A percentile compares a stretch with the other conserved stretches of the same genome.
Evolutionary conservation across 805 yeast species (phyloP).

Genomic region (Suhomyces pyralidae): DNA sequence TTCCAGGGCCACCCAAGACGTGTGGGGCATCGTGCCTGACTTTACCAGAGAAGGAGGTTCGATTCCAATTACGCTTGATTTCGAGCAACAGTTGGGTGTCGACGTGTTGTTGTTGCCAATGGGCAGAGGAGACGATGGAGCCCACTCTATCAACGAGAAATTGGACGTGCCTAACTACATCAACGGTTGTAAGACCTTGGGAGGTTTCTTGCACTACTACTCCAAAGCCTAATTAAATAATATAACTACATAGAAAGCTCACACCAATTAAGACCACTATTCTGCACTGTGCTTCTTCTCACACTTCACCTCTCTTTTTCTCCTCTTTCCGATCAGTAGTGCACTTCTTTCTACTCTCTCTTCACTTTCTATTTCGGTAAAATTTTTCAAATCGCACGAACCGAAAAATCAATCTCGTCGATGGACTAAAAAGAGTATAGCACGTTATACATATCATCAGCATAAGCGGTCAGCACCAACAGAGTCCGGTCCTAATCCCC

Average conservation of each 20-base stretch:
- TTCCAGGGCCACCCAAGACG: constrained; percentile 86
- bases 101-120: constrained; percentile 88
- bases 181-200: constrained; percentile 88
- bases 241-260: not conserved
- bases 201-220: constrained; percentile 90
- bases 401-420: not conserved
- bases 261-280: not conserved
- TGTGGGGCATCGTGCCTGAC: constrained; percentile 94
- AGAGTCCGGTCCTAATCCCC: not conserved
- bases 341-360: not conserved
- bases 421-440: not conserved
- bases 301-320: not conserved
- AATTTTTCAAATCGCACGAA: constrained; percentile 1
- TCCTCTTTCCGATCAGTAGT: too few species aligned
- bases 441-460: not conserved
- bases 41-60: constrained; percentile 99
- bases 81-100: constrained; percentile 82
- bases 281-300: not conserved
- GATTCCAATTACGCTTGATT: constrained; percentile 92
- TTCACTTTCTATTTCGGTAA: too few species aligned
- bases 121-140: constrained; percentile 99
- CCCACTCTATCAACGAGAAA: constrained; percentile 97
- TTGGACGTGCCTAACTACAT: constrained; percentile 84
- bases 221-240: constrained; percentile 23
- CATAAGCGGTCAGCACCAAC: not conserved